A percentile compares a stretch with the other conserved stretches of the same genome.
Evolutionary conservation across 176 grass and related monocot species (phyloP).

Genomic region (Olyra latifolia): DNA sequence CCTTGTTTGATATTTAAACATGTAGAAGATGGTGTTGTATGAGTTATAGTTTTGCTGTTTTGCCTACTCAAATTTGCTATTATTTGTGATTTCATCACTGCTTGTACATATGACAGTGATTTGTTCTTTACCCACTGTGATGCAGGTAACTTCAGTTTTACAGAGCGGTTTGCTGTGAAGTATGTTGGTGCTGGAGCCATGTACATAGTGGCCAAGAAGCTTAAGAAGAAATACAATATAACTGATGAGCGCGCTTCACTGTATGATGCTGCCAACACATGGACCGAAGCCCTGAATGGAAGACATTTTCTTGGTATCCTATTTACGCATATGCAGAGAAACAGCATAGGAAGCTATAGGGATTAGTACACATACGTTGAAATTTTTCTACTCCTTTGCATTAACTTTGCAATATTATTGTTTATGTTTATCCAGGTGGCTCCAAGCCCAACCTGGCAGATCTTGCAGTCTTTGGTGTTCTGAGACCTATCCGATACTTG

Average conservation of each 20-base stretch:
- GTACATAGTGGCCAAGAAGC: conserved; percentile 93
- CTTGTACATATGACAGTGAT: neutral
- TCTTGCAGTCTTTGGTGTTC: conserved; percentile 85
- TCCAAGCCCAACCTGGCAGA: conserved; percentile 92
- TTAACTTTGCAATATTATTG: neutral
- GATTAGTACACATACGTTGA: neutral
- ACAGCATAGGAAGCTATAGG: neutral
- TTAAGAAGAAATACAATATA: conserved; percentile 94
- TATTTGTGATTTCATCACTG: neutral
- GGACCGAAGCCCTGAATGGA: conserved; percentile 79
- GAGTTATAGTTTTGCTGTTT: neutral
- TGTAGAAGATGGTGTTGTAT: neutral
- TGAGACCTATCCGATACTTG: conserved; percentile 84
- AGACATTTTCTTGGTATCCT: conserved; percentile 77
- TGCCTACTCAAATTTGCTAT: conserved; percentile 9
- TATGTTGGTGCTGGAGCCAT: conserved; percentile 90
- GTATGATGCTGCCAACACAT: conserved; percentile 79
- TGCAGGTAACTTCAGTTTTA: conserved; percentile 89
- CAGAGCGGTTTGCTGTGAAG: conserved; percentile 76
- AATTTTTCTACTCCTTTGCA: neutral
- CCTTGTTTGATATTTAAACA: neutral
- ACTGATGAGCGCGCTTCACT: conserved; percentile 79
- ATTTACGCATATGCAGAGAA: neutral
- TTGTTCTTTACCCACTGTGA: neutral
- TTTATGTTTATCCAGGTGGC: conserved; percentile 52